phyloP scores from a whole-genome alignment of 257 asterid genomes.

The Capsicum chinense region DNA sequence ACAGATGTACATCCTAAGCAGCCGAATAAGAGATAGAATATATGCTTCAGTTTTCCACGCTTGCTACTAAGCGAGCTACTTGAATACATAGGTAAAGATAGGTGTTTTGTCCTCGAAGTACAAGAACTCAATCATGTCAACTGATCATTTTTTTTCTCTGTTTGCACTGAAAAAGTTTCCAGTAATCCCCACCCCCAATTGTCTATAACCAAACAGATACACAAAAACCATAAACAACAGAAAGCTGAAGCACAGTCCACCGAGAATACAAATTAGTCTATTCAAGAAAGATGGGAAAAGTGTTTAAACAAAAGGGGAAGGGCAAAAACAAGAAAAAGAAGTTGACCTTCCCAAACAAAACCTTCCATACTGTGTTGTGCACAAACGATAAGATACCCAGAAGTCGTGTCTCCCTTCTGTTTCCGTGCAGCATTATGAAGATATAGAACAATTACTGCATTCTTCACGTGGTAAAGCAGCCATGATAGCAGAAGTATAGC shows the following conservation, averaged over 20 bases:
- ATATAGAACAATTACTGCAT: slow-evolving; percentile 2
- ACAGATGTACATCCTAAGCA: not conserved
- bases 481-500: not conserved
- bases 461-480: not conserved
- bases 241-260: not conserved
- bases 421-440: slow-evolving; percentile 57
- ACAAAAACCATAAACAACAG: not conserved
- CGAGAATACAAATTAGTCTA: not conserved
- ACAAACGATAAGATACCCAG: slow-evolving; percentile 85
- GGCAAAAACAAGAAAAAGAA: not conserved
- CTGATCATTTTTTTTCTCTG: not conserved
- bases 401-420: slow-evolving; percentile 86
- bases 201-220: not conserved
- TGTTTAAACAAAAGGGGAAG: not conserved
- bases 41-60: not conserved
- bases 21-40: not conserved
- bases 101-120: not conserved
- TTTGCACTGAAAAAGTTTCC: not conserved
- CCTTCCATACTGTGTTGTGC: slow-evolving; percentile 94
- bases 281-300: not conserved
- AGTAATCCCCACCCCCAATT: not conserved
- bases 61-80: slow-evolving; percentile 5
- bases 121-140: not conserved
- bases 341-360: slow-evolving; percentile 83
- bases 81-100: not conserved